phyloP scores from a whole-genome alignment of 495 filamentous ascomycete genomes.

The Hyaloscypha bicolor region DNA sequence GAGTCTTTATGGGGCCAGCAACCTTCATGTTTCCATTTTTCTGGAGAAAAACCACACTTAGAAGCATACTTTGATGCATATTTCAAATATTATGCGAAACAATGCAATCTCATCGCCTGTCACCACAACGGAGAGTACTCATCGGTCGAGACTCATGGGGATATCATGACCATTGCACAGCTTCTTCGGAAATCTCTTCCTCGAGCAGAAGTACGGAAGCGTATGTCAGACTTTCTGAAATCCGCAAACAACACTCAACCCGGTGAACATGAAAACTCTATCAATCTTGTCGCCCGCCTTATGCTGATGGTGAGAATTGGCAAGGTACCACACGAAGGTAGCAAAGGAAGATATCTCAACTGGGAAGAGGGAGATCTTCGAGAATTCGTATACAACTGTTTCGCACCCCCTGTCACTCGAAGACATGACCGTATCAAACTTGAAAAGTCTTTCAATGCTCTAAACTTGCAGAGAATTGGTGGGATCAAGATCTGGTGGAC shows the following conservation, averaged over 20 bases:
- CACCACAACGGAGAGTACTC: constrained; percentile 8
- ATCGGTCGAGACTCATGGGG: constrained; percentile 10
- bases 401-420: neutral
- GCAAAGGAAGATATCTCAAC: constrained; percentile 6
- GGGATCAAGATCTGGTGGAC: constrained; percentile 46
- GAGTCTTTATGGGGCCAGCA: constrained; percentile 14
- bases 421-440: constrained; percentile 24
- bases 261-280: constrained; percentile 9
- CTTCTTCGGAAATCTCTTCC: constrained; percentile 3
- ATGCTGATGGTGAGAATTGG: constrained; percentile 26
- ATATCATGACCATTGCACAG: constrained; percentile 15
- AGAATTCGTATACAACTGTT: constrained; percentile 1
- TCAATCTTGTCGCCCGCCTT: constrained; percentile 31
- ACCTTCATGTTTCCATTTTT: neutral
- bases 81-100: constrained; percentile 11
- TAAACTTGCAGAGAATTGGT: constrained; percentile 37
- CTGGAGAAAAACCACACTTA: neutral
- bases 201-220: constrained; percentile 5
- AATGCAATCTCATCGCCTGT: constrained; percentile 10
- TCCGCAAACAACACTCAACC: neutral
- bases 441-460: constrained; percentile 35
- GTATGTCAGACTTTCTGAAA: neutral
- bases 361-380: constrained; percentile 23
- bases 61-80: constrained; percentile 7
- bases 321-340: neutral